A percentile compares a stretch with the other conserved stretches of the same genome.
Conservation (phyloP, 2,329 filamentous ascomycete species). For the Xylariaceae sp. region DNA sequence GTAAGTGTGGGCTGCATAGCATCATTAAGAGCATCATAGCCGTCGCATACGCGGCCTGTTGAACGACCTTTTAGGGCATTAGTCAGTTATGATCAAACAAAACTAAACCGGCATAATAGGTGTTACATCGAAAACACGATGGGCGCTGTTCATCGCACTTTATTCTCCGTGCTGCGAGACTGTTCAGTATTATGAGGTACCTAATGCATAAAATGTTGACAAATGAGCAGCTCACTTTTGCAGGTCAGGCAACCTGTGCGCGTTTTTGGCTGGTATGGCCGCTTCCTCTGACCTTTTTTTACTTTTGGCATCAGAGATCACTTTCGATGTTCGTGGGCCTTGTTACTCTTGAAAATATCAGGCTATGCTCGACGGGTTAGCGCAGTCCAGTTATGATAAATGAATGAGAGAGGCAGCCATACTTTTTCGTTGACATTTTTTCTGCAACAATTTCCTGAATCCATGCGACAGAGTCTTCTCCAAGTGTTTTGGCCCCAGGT, state of each 20-base stretch:
- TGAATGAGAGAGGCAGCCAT: no score
- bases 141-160: slow-evolving; percentile 10
- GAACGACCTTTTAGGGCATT: no score
- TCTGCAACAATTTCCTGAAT: no score
- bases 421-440: no score
- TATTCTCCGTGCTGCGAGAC: slow-evolving; percentile 3
- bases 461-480: no score
- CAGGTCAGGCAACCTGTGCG: slow-evolving; percentile 10
- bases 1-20: neutral
- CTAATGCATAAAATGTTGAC: neutral
- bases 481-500: no score
- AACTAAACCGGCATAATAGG: no score
- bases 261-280: slow-evolving; percentile 8
- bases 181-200: neutral
- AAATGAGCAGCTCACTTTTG: slow-evolving; percentile 2
- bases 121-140: slow-evolving; percentile 9
- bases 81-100: no score
- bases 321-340: neutral
- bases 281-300: slow-evolving; percentile 9
- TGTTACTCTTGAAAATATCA: no score
- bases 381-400: neutral
- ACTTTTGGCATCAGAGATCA: slow-evolving; percentile 6
- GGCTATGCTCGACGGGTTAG: no score
- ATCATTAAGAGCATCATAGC: slow-evolving; percentile 1
- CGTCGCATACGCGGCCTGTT: slow-evolving; percentile 7